Conservation (phyloP, 1,284 basidiomycete genomes). For the Hypsizygus ulmarius region DNA sequence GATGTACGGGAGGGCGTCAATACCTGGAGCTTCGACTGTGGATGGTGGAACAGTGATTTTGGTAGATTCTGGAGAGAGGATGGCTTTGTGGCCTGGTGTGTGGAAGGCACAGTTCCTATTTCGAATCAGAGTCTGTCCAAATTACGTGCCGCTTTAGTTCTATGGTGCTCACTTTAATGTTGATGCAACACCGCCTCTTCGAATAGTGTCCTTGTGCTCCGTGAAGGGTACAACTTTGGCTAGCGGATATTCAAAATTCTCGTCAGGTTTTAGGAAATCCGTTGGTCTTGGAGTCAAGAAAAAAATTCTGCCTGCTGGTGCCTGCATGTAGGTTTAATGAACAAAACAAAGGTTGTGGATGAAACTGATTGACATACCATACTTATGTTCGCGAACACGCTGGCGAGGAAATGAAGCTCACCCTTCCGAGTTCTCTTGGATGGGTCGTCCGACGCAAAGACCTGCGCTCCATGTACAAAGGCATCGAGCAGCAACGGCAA, state of each 20-base stretch:
- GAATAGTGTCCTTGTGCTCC: slow-evolving; percentile 82
- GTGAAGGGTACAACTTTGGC: slow-evolving; percentile 83
- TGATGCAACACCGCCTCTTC: slow-evolving; percentile 82
- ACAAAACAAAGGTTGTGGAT: background rate
- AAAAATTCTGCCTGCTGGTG: slow-evolving; percentile 64
- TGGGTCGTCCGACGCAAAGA: slow-evolving; percentile 42
- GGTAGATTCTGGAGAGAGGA: slow-evolving; percentile 61
- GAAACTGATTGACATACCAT: slow-evolving; percentile 49
- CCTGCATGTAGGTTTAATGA: slow-evolving; percentile 35
- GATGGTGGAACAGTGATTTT: slow-evolving; percentile 54
- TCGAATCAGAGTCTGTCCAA: slow-evolving; percentile 5
- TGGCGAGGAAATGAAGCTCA: slow-evolving; percentile 84
- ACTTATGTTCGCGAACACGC: slow-evolving; percentile 88
- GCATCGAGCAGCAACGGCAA: slow-evolving; percentile 83
- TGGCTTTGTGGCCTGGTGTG: slow-evolving; percentile 61
- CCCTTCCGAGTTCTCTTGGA: slow-evolving; percentile 64
- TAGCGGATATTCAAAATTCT: slow-evolving; percentile 70
- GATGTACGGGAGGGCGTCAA: slow-evolving; percentile 81
- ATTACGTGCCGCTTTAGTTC: background rate
- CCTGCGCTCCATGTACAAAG: slow-evolving; percentile 71
- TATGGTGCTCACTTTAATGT: slow-evolving; percentile 70
- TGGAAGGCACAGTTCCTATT: slow-evolving; percentile 79
- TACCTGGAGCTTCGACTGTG: slow-evolving; percentile 63
- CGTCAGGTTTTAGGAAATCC: slow-evolving; percentile 38
- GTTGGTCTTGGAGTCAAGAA: slow-evolving; percentile 62